Base-by-base conservation (phyloP, 2,329 filamentous ascomycete genomes). In the Fusarium anthophilum region DNA sequence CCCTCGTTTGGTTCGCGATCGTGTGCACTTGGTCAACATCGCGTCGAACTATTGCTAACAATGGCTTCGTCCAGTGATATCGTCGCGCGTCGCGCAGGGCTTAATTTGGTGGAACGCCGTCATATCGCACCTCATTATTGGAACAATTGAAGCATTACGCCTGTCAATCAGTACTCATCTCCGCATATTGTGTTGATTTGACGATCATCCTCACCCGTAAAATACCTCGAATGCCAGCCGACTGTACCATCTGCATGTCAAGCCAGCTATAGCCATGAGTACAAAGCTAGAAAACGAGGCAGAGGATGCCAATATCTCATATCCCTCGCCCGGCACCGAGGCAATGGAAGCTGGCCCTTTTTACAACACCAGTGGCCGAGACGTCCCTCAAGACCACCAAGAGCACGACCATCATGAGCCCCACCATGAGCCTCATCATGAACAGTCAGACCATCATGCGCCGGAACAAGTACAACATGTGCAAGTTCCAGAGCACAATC, bases 261-360 rank as follows among this genome's bases (percentile, higher is more conserved):
- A 69, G 38, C 30, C 50, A 32, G 26, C 53, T 30, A 26, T 44
- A 64, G 60, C 53, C 18, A 84, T 83, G 82, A 78, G 79, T 56
- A 74, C 79, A 43, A 78, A 77, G 63, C 79, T 82, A 77, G 78
- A 86, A 78, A 77, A 76, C 48, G 80, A 81, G 56, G 71, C 76
- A 15, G 80, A 81, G n/a, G 81, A 83, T 63, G 77, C 80, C 60
- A 82, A 82, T 57, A 78, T 84, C 44, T 83, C 83, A 43, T 88
- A 87, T 72, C 84, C 86, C 17, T 87, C 86, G 12, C 84, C 87
- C 7, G 81, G 82, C 24, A 82, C 82, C 14, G 86, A 88, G 61
- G 81, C 77, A 6, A 82, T 85, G 70, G 85, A 86, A 63, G 77
- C 81, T 8, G 80, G 82, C 13, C 80, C 85, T 6, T 87, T 87